Evolutionary conservation across 2,329 filamentous ascomycete genomes (phyloP).

Genomic region (Pestalotiopsis sp.): DNA sequence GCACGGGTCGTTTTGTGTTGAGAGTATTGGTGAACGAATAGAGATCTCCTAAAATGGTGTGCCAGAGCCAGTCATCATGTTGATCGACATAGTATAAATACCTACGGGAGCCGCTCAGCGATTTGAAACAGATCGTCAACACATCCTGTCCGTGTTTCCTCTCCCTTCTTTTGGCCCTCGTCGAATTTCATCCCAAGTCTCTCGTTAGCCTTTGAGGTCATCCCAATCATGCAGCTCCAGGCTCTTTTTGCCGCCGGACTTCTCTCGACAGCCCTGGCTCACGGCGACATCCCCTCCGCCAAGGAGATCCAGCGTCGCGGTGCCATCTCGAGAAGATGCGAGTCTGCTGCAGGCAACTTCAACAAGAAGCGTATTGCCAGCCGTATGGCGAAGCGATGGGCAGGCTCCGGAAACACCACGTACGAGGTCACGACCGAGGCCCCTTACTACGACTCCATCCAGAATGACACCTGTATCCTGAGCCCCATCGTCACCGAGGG

Average conservation of each 20-base stretch:
- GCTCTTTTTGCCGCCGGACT: not conserved
- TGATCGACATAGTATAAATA: not conserved
- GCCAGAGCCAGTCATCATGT: not conserved
- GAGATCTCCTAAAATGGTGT: not conserved
- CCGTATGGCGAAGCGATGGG: slow-evolving; percentile 13
- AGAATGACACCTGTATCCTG: slow-evolving; percentile 44
- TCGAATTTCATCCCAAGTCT: not conserved
- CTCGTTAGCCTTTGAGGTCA: not conserved
- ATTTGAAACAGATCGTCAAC: not conserved
- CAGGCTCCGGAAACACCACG: slow-evolving; percentile 20
- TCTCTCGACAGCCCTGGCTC: not conserved
- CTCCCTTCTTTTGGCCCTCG: not conserved
- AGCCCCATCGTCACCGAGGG: slow-evolving; percentile 45
- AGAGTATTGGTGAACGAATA: not conserved
- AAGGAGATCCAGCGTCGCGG: slow-evolving; percentile 15
- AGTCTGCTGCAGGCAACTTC: slow-evolving; percentile 21
- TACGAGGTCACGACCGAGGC: slow-evolving; percentile 24
- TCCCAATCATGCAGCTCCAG: not conserved
- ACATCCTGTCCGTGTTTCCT: not conserved
- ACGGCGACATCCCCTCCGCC: not conserved
- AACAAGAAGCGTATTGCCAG: slow-evolving; percentile 23
- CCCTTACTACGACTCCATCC: slow-evolving; percentile 36
- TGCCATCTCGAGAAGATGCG: slow-evolving; percentile 27
- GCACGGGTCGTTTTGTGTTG: not conserved
- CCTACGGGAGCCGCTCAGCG: not conserved